These are phyloP conservation scores for Amanita jacksonii DNA, from an alignment of 768 basidiomycete species.

Conservation along the genomic window DNA sequence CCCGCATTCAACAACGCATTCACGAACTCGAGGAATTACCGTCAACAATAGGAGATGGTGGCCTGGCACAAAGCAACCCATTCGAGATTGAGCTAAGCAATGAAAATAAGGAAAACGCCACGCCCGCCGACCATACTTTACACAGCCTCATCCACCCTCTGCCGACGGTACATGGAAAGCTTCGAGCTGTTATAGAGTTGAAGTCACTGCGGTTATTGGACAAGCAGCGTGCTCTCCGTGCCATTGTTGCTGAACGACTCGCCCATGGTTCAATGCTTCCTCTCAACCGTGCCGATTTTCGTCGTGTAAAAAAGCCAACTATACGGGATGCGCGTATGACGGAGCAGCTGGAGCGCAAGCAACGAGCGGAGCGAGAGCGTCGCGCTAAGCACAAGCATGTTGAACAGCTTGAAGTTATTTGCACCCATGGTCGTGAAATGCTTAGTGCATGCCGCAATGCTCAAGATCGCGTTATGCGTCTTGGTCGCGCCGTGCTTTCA, in stretches of 20 bases:
- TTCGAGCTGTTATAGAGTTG: conserved; percentile 88
- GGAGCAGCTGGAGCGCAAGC: conserved; percentile 84
- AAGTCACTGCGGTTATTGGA: conserved; percentile 83
- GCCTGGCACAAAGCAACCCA: conserved; percentile 15
- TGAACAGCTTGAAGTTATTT: conserved; percentile 85
- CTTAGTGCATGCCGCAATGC: conserved; percentile 55
- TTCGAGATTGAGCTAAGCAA: conserved; percentile 33
- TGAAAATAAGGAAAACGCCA: conserved; percentile 35
- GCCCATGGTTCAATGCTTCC: conserved; percentile 84
- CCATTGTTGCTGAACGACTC: conserved; percentile 78
- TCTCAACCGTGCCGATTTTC: conserved; percentile 87
- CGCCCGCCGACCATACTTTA: conserved; percentile 12
- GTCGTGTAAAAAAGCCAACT: conserved; percentile 74
- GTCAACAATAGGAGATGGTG: conserved; percentile 69
- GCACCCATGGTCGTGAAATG: conserved; percentile 72
- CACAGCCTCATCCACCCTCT: conserved; percentile 43
- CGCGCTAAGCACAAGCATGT: conserved; percentile 95
- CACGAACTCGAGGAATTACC: conserved; percentile 76
- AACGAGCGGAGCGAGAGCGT: conserved; percentile 85
- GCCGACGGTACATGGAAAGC: conserved; percentile 65
- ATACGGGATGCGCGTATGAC: conserved; percentile 85
- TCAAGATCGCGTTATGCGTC: conserved; percentile 54
- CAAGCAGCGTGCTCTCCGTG: conserved; percentile 83
- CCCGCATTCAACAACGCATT: conserved; percentile 81
- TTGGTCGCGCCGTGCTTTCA: conserved; percentile 70